Evolutionary conservation across 306 rosid genomes (phyloP).

Genomic region (Rosa lucieae): DNA sequence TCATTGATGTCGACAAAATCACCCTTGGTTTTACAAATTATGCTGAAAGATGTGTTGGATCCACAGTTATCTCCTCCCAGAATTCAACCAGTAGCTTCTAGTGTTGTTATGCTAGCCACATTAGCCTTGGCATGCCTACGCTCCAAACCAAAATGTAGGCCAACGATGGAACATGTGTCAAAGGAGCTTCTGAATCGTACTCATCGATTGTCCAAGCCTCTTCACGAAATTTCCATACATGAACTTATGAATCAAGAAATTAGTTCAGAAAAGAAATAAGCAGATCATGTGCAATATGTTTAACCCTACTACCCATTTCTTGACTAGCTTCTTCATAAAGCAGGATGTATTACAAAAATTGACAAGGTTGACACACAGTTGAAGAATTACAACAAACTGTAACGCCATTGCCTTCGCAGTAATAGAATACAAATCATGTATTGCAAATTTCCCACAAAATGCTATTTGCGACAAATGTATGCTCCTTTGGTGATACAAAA

Average conservation of each 20-base stretch:
- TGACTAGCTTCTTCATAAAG: background rate
- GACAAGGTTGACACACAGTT: too few relatives aligned
- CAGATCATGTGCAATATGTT: background rate
- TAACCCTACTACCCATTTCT: too few relatives aligned
- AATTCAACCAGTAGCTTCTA: background rate
- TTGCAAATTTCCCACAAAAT: too few relatives aligned
- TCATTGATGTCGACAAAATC: background rate
- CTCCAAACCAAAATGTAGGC: slow-evolving; percentile 13
- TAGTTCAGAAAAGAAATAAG: background rate
- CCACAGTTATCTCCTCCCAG: slow-evolving; percentile 15
- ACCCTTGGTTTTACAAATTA: background rate
- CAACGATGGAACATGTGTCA: slow-evolving; percentile 18
- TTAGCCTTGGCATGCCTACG: slow-evolving; percentile 30
- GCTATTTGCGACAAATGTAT: too few relatives aligned
- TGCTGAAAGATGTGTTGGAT: slow-evolving; percentile 25
- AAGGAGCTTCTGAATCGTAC: slow-evolving; percentile 18
- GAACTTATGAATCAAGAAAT: slow-evolving; percentile 22
- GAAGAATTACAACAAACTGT: too few relatives aligned
- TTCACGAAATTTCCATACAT: slow-evolving; percentile 23
- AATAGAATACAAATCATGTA: too few relatives aligned
- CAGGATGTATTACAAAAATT: too few relatives aligned
- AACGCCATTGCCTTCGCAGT: too few relatives aligned
- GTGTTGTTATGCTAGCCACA: slow-evolving; percentile 16
- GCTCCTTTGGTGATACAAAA: too few relatives aligned
- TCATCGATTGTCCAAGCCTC: background rate